phyloP scores from a whole-genome alignment of 106 monocot genomes.

The Acanthochlamys bracteata region DNA sequence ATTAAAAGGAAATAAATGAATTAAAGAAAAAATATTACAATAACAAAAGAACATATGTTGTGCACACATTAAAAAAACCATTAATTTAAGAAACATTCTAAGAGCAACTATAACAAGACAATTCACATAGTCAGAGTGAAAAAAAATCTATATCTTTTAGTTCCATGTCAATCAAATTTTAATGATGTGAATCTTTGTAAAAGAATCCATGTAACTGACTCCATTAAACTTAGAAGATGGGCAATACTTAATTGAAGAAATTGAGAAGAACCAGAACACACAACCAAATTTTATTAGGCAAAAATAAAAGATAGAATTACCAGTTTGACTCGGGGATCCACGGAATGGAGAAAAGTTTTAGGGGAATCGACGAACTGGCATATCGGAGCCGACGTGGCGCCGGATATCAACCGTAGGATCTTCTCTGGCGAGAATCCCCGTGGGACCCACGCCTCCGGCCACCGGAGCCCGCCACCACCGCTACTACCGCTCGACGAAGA shows the following conservation, averaged over 20 bases:
- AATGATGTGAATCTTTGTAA: too few species aligned
- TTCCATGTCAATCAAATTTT: too few species aligned
- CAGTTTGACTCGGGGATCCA: conserved; percentile 89
- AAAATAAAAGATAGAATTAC: conserved; percentile 16
- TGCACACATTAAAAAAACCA: too few species aligned
- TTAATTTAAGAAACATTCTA: too few species aligned
- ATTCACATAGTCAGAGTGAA: too few species aligned
- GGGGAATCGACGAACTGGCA: conserved; percentile 69
- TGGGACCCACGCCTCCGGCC: conserved; percentile 35
- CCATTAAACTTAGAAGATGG: background rate
- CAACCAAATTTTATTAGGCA: background rate
- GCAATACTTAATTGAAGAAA: background rate
- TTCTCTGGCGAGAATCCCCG: conserved; percentile 24
- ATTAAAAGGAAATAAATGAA: too few species aligned
- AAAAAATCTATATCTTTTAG: too few species aligned
- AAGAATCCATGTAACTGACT: background rate
- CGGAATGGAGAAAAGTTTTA: conserved; percentile 50
- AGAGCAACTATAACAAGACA: too few species aligned
- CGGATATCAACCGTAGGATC: conserved; percentile 46
- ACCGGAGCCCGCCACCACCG: background rate
- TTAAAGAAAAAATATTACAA: too few species aligned
- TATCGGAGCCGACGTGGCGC: conserved; percentile 61
- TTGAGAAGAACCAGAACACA: background rate
- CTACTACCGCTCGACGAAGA: conserved; percentile 4
- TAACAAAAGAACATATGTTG: too few species aligned